Base-by-base conservation (phyloP, 345 rosid genomes). In the Kernera saxatilis region DNA sequence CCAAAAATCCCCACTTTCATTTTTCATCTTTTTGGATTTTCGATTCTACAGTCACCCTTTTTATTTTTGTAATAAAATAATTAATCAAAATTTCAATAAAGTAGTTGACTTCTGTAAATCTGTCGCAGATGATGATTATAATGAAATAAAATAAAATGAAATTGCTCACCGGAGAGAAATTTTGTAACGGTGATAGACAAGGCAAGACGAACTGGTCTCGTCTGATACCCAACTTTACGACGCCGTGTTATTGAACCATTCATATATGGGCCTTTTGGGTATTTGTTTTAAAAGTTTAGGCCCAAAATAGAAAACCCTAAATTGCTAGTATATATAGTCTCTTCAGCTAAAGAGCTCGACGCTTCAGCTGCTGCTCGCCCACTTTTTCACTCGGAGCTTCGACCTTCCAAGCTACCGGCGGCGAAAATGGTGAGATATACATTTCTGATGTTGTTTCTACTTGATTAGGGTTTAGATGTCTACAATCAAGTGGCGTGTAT, bases 401-500 rank as follows among this genome's bases (percentile, higher is more conserved):
- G 41, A 45, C 71, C 11, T 72, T 72, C 21, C 10, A 35, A 45
- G 0, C 60, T 26, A 64, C 65, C 71, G 65, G 58, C 77, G 71
- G 65, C 51, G 41, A 73, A 54, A 73, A 73, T 73, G 77, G 77
- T 73, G 58, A 73, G 71, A 9, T 7, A 15, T 21, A 3, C 57
- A 57, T 57, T 70, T 70, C 73, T 32, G 56, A 21, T 49, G n/a
- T 35, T 49, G 9, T 23, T 36, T 36, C 25, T 35, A 35, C 33
- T 17, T 5, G 17, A 7, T 25, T 70, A 50, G 13, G 5, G n/a
- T 51, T 59, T 3, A 1, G 15, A 14, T 12, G 5, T 35, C 13
- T 44, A 5, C 14, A n/a, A 15, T 29, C 45, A 22, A 50, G 2
- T 30, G 4, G 2, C 3, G 45, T 56, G n/a, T 26, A 32, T 51